Evolutionary conservation across 2,329 filamentous ascomycete species (phyloP).

Genomic region (Pseudopyrenochaeta lycopersici): DNA sequence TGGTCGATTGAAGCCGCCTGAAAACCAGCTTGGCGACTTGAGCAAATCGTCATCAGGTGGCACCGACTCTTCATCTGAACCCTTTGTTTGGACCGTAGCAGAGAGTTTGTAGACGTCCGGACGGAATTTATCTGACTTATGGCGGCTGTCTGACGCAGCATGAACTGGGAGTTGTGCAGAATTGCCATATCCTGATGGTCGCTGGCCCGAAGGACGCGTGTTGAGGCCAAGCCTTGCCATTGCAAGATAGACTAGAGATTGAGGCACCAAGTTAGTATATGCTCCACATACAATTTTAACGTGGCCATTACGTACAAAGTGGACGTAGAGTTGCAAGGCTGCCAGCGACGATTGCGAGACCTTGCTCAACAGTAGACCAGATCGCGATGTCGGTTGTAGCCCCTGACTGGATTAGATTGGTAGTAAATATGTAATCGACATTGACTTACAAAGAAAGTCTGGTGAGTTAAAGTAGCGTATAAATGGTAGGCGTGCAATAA

Average conservation of each 20-base stretch:
- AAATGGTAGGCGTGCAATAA: slow-evolving; percentile 43
- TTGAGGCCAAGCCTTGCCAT: slow-evolving; percentile 36
- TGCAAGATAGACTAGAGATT: slow-evolving; percentile 11
- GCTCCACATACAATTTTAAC: background rate
- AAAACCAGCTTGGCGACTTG: slow-evolving; percentile 26
- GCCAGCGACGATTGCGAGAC: slow-evolving; percentile 48
- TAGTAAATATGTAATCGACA: no score
- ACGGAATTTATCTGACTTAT: slow-evolving; percentile 24
- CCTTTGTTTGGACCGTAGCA: slow-evolving; percentile 22
- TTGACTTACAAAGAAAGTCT: slow-evolving; percentile 44
- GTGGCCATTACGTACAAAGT: slow-evolving; percentile 27
- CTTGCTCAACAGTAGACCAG: slow-evolving; percentile 49
- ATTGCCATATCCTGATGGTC: slow-evolving; percentile 32
- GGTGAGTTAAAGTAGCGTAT: slow-evolving; percentile 36
- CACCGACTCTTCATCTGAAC: slow-evolving; percentile 22
- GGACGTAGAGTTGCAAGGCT: slow-evolving; percentile 48
- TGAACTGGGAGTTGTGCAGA: slow-evolving; percentile 20
- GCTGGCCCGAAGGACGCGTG: slow-evolving; percentile 25
- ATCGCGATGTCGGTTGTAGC: slow-evolving; percentile 47
- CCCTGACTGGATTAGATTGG: slow-evolving; percentile 23
- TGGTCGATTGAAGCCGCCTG: slow-evolving; percentile 5
- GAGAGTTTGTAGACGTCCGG: slow-evolving; percentile 34
- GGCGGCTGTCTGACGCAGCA: slow-evolving; percentile 13
- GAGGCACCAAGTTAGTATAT: background rate
- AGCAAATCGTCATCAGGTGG: background rate